A percentile compares a stretch with the other conserved stretches of the same genome.
phyloP scores from a whole-genome alignment of 2,329 filamentous ascomycete species.

The Monosporascus sp. region DNA sequence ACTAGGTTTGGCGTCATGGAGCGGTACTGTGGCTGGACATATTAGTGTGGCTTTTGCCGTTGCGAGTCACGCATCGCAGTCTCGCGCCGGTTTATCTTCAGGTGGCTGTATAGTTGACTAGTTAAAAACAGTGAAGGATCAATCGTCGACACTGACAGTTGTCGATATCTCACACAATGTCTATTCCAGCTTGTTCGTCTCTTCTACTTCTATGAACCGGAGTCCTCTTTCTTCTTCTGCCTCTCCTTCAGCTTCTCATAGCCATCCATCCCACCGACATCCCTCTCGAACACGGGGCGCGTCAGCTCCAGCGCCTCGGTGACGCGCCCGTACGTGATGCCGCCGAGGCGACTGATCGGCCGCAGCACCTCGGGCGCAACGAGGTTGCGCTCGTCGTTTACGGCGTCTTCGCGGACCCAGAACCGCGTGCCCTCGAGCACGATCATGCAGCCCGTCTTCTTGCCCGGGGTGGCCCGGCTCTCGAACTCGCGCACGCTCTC shows the following conservation, averaged over 20 bases:
- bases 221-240: conserved; percentile 18
- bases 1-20: too few species aligned
- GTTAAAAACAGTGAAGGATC: too few species aligned
- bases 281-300: conserved; percentile 51
- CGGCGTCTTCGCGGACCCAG: conserved; percentile 83
- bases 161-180: too few species aligned
- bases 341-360: conserved; percentile 74
- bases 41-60: too few species aligned
- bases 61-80: too few species aligned
- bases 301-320: conserved; percentile 68
- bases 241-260: conserved; percentile 51
- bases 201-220: neutral
- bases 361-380: conserved; percentile 72
- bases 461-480: conserved; percentile 62
- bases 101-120: too few species aligned
- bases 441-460: conserved; percentile 67
- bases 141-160: too few species aligned
- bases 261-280: conserved; percentile 45
- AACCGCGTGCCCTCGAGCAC: conserved; percentile 81
- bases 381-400: conserved; percentile 69
- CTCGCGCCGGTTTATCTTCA: too few species aligned
- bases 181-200: too few species aligned
- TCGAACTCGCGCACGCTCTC: conserved; percentile 74
- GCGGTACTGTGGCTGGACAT: too few species aligned
- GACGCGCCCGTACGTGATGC: conserved; percentile 74